Conservation (phyloP, 768 basidiomycete genomes). For the Calocera viscosa region DNA sequence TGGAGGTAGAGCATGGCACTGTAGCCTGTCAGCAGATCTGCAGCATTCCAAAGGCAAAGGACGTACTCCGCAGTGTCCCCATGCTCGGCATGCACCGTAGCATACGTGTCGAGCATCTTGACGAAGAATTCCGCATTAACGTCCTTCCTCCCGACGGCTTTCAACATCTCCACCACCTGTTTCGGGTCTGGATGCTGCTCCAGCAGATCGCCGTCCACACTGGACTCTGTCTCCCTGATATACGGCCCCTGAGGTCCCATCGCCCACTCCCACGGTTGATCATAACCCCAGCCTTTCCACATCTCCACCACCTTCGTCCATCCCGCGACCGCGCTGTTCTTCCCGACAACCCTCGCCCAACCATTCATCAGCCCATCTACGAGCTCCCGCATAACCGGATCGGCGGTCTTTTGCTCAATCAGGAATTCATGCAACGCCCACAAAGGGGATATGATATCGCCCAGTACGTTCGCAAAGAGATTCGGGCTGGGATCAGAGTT, state of each 20-base stretch:
- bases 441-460: constrained; percentile 53
- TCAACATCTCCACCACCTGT: constrained; percentile 54
- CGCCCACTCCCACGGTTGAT: constrained; percentile 44
- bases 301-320: constrained; percentile 46
- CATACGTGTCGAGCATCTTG: constrained; percentile 57
- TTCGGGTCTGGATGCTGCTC: constrained; percentile 63
- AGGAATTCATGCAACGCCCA: constrained; percentile 52
- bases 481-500: constrained; percentile 70
- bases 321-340: constrained; percentile 39
- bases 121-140: constrained; percentile 65
- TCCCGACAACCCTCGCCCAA: constrained; percentile 59
- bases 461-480: constrained; percentile 49
- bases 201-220: constrained; percentile 45
- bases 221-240: constrained; percentile 28
- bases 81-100: constrained; percentile 30
- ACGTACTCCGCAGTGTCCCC: constrained; percentile 41
- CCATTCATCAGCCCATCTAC: constrained; percentile 50
- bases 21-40: background rate
- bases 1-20: constrained; percentile 63
- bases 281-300: constrained; percentile 23
- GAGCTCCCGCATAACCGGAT: constrained; percentile 50
- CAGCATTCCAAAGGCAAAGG: background rate
- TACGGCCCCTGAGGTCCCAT: constrained; percentile 32
- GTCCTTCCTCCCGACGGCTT: constrained; percentile 51
- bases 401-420: constrained; percentile 38